These are phyloP conservation scores for Skeletonema marinoi DNA, from an alignment of 108 stramenopile genomes.

Conservation along the genomic window DNA sequence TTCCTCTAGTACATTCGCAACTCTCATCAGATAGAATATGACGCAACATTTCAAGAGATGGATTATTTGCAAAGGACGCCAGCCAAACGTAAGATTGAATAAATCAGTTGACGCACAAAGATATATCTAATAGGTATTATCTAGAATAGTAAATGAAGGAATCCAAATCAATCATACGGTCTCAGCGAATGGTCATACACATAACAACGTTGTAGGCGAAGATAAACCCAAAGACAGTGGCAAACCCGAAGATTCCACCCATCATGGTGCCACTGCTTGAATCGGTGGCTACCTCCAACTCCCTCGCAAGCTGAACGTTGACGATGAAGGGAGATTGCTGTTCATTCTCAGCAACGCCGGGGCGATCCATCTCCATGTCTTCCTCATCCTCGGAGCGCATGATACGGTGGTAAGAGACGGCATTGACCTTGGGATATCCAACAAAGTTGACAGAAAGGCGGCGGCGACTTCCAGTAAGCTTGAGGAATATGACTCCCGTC, in stretches of 20 bases:
- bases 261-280: background rate
- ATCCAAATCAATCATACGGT: background rate
- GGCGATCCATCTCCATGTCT: background rate
- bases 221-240: background rate
- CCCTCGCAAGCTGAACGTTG: background rate
- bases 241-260: background rate
- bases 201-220: background rate
- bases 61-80: too few species aligned
- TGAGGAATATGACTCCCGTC: background rate
- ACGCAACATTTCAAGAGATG: too few species aligned
- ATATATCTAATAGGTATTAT: background rate
- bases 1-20: too few species aligned
- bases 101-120: too few species aligned
- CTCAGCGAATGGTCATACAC: background rate
- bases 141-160: background rate
- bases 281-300: background rate
- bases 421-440: background rate
- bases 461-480: background rate
- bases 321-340: background rate
- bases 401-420: background rate
- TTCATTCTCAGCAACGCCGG: background rate
- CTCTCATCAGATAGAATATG: too few species aligned
- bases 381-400: slow-evolving; percentile 1
- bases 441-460: background rate
- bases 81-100: too few species aligned